Percentiles rank a stretch among this genome's conserved stretches.
These are phyloP conservation scores for Murraya paniculata DNA, from an alignment of 345 rosid genomes.

Conservation along the genomic window DNA sequence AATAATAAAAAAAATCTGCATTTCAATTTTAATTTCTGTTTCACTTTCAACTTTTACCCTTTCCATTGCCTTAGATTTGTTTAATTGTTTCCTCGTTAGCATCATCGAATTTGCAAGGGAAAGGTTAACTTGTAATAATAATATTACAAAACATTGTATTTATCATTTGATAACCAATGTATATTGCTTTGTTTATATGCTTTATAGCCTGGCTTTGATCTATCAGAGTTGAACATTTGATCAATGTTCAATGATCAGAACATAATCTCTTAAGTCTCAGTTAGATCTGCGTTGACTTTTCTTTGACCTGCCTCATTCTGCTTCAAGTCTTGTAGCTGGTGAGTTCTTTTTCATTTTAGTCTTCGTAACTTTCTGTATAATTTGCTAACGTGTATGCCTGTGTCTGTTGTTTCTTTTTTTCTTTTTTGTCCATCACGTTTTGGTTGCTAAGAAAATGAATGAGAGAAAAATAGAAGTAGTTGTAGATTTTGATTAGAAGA, in stretches of 20 bases:
- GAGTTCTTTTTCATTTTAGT: neutral
- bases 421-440: neutral
- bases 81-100: conserved; percentile 18
- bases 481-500: neutral
- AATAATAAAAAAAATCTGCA: neutral
- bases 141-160: neutral
- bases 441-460: conserved; percentile 1
- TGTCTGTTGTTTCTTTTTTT: neutral
- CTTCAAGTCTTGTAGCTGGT: conserved; percentile 3
- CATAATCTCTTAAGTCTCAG: no score
- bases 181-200: no score
- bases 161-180: neutral
- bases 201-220: no score
- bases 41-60: neutral
- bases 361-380: neutral
- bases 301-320: neutral
- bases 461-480: neutral
- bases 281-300: conserved; percentile 7
- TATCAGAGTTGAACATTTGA: no score
- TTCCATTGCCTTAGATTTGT: neutral
- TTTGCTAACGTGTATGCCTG: neutral
- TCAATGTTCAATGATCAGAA: neutral
- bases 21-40: conserved; percentile 14
- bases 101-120: conserved; percentile 17
- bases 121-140: neutral